Base-by-base conservation (phyloP, 768 basidiomycete genomes). In the Agaricus subrufescens region DNA sequence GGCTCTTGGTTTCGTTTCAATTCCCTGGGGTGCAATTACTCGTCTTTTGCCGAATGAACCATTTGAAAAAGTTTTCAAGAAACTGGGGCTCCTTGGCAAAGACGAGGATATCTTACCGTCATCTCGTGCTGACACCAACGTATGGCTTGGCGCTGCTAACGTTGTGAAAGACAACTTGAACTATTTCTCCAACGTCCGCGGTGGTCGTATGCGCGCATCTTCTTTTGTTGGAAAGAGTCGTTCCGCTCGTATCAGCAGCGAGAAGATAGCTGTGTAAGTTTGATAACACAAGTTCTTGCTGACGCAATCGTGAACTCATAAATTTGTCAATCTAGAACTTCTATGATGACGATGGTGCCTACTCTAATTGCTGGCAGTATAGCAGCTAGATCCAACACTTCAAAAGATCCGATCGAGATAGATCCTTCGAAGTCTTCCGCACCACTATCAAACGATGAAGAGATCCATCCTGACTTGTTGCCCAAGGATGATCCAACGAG, bases 141-240 rank as follows among this genome's bases (percentile, higher is more conserved):
- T 80, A 38, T 91, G 90, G 89, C 85, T 86, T 65, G 79, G 83
- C 34, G 94, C 94, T 2, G 85, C 97, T 53, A 80, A 85, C 43
- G 76, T 85, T 52, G 86, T 97, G 38, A 86, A 87, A 55, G 93
- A 98, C 69, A 94, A 97, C 67, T 81, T 99, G 51, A 73, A 75
- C 39, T 88, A 86, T 1, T 98, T 96, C 69, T 73, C 86, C 2
- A 84, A 86, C 53, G 74, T 96, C 47, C 89, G 94, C 52, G 95
- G 96, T 37, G 95, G 86, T n/a, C 87, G 95, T 56, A 70, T 94
- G 46, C 84, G 91, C 37, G 86, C 89, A 4, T 93, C 91, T 1
- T 88, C 87, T 3, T 89, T 94, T 63, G 91, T 95, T 40, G 76
- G 83, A 65, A 91, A 89, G 75, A 90, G 87, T 58, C 82, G 92